A percentile compares a stretch with the other conserved stretches of the same genome.
phyloP scores from a whole-genome alignment of 805 yeast species.

The Ascoidea rubescens region DNA sequence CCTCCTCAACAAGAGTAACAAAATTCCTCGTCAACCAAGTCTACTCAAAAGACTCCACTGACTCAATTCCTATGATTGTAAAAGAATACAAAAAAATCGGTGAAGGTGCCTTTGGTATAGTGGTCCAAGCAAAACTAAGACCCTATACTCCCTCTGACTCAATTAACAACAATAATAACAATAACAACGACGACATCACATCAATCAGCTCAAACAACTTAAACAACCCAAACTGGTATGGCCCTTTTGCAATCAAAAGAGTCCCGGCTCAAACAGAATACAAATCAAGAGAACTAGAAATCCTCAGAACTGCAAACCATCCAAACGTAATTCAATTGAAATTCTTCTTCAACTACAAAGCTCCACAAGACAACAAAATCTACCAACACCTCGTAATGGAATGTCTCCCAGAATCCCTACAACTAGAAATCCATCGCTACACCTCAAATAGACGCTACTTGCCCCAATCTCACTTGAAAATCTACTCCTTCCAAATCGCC shows the following conservation, averaged over 20 bases:
- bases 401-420: slow-evolving; percentile 71
- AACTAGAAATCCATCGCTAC: slow-evolving; percentile 59
- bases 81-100: slow-evolving; percentile 66
- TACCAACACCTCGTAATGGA: slow-evolving; percentile 82
- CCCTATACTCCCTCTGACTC: slow-evolving; percentile 21
- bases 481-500: slow-evolving; percentile 67
- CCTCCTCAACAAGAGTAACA: neutral
- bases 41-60: slow-evolving; percentile 26
- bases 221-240: slow-evolving; percentile 32
- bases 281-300: slow-evolving; percentile 69
- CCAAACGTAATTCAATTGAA: slow-evolving; percentile 65
- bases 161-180: neutral
- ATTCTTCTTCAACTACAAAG: slow-evolving; percentile 56
- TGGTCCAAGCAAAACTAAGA: slow-evolving; percentile 50
- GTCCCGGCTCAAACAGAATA: slow-evolving; percentile 84
- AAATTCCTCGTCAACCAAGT: slow-evolving; percentile 40
- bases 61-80: slow-evolving; percentile 47
- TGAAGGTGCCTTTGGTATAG: slow-evolving; percentile 81
- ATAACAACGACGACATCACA: neutral
- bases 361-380: slow-evolving; percentile 46
- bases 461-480: slow-evolving; percentile 62
- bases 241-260: slow-evolving; percentile 74
- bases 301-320: slow-evolving; percentile 59
- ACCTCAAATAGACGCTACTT: slow-evolving; percentile 44
- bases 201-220: neutral